Evolutionary conservation across 306 rosid species (phyloP).

Genomic region (Cucurbita argyrosperma): DNA sequence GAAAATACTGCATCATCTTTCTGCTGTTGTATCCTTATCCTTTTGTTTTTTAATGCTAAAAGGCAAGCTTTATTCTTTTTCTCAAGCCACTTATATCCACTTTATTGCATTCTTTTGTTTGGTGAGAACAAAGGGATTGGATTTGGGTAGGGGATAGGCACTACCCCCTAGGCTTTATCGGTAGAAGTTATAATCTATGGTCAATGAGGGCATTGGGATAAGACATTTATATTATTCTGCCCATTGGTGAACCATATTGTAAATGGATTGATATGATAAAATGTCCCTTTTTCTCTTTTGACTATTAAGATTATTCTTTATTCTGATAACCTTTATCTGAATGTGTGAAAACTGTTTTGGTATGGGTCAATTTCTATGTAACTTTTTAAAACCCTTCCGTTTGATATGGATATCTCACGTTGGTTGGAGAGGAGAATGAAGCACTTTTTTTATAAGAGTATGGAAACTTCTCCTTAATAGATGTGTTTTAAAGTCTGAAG

Average conservation of each 20-base stretch:
- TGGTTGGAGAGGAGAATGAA: too few species aligned
- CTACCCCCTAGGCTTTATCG: neutral
- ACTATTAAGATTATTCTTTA: too few species aligned
- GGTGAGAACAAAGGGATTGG: neutral
- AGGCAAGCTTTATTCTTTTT: neutral
- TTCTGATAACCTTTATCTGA: too few species aligned
- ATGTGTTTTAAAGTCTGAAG: too few species aligned
- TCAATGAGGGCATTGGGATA: neutral
- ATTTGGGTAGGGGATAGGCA: neutral
- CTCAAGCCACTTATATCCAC: too few species aligned
- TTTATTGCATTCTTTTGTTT: neutral
- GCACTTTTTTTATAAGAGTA: too few species aligned
- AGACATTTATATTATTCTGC: neutral
- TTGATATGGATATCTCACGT: too few species aligned
- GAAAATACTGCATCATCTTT: neutral
- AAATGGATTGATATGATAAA: neutral
- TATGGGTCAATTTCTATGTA: too few species aligned
- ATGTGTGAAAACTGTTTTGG: too few species aligned
- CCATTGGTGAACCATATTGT: neutral
- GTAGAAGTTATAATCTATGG: neutral
- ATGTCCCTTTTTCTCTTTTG: too few species aligned
- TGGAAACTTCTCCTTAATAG: too few species aligned
- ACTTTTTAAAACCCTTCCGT: too few species aligned
- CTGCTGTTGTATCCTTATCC: neutral
- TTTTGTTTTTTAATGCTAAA: conserved; percentile 2